Base-by-base conservation (phyloP, 768 basidiomycete species). In the Rhodotorula diobovata region DNA sequence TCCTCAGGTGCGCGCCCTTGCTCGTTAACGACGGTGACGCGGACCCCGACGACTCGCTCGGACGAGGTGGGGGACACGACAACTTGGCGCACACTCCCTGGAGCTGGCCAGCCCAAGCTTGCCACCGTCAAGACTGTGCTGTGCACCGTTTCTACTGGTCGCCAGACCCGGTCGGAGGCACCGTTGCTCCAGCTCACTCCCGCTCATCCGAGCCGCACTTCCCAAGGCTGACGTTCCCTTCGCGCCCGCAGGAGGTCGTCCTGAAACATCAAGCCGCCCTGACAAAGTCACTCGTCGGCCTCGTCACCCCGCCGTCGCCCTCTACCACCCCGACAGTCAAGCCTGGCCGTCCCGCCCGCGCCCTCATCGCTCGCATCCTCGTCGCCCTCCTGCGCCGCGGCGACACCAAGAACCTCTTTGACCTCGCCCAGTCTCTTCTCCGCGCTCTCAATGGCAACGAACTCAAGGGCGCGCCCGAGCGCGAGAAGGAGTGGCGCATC, bases 261-360 rank as follows among this genome's bases (percentile, higher is more conserved):
- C 91, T 90, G 79, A 77, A 84, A 1, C 80, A 82, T 8, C 91
- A 93, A 78, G 68, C 84, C 1, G 82, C 82, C 21, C 78, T 93
- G 11, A 89, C 91, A 76, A 82, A 84, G 14, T 82, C 83, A 0
- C 81, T 93, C 51, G 81, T 91, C 72, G 89, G 89, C 76, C 82
- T 92, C 60, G 81, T 92, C 30, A 83, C 86, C 25, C 86, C 87
- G 4, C 82, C 86, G 1, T 83, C 86, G 14, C 28, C 56, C 63
- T 21, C 76, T 74, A 0, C 76, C 68, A 0, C 35, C 56, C 28
- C 84, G 84, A 89, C 87, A 75, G 91, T 93, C n/a, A 80, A 85
- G 39, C 94, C 95, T 1, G 95, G 95, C 55, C 88, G 93, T 18
- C 91, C 91, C 5, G 81, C 93, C 54, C 86, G 95, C 51, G 88